phyloP scores from a whole-genome alignment of 805 yeast species.

The Candida takata region DNA sequence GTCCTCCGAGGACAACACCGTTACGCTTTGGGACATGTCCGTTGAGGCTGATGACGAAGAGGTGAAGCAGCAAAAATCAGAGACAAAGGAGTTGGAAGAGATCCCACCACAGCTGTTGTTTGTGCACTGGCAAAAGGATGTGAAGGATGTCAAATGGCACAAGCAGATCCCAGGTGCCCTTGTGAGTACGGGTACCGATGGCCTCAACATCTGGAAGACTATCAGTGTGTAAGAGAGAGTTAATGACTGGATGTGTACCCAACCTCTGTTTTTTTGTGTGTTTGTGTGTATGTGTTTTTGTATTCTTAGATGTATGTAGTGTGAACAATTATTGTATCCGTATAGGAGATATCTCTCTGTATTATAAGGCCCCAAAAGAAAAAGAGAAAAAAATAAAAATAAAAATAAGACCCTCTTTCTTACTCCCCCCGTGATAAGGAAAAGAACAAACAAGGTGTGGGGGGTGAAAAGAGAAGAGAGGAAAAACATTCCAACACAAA shows the following conservation, averaged over 20 bases:
- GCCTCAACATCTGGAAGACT: conserved; percentile 92
- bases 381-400: no score
- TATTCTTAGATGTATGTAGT: no score
- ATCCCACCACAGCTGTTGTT: conserved; percentile 94
- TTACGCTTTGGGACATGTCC: conserved; percentile 95
- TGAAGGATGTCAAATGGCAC: conserved; percentile 98
- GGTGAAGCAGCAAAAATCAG: conserved; percentile 75
- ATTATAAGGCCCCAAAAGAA: no score
- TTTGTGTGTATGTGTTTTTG: no score
- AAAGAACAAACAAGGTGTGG: no score
- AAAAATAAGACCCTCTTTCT: no score
- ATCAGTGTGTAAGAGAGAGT: conserved; percentile 62
- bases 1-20: conserved; percentile 94
- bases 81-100: conserved; percentile 71
- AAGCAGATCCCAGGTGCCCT: conserved; percentile 93
- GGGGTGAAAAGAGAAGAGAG: no score
- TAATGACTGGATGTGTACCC: neutral
- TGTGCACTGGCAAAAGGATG: conserved; percentile 97
- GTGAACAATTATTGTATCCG: no score
- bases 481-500: no score
- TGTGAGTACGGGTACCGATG: conserved; percentile 93
- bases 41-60: conserved; percentile 99
- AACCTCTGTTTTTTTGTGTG: no score
- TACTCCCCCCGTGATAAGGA: no score
- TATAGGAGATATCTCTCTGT: no score